These are phyloP conservation scores for Juglanconis oblonga DNA, from an alignment of 2,329 filamentous ascomycete species.

Conservation along the genomic window DNA sequence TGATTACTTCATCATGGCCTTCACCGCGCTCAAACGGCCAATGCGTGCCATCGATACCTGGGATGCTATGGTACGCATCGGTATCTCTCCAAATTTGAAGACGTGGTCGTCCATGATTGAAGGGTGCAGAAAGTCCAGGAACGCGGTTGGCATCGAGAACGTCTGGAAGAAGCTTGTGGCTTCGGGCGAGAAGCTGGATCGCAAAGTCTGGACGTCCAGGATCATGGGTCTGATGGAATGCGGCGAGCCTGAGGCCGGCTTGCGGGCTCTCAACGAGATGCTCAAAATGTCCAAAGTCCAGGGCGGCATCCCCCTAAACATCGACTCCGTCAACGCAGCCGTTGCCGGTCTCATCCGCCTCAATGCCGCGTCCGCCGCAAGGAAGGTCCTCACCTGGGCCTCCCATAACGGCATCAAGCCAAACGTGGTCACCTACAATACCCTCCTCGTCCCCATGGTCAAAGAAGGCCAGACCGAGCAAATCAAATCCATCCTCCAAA, in stretches of 20 bases:
- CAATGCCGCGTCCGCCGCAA: constrained; percentile 46
- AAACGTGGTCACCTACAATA: constrained; percentile 64
- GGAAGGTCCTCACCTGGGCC: constrained; percentile 58
- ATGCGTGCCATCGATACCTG: constrained; percentile 32
- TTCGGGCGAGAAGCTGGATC: constrained; percentile 60
- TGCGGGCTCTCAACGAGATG: constrained; percentile 67
- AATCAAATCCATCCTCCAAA: constrained; percentile 49
- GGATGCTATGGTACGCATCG: constrained; percentile 42
- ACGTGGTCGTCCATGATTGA: constrained; percentile 74
- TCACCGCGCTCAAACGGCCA: constrained; percentile 28
- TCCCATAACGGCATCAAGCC: constrained; percentile 51
- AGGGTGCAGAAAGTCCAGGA: constrained; percentile 61
- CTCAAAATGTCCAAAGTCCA: constrained; percentile 34
- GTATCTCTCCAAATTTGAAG: constrained; percentile 55
- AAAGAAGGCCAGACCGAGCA: constrained; percentile 44
- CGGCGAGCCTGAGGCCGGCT: constrained; percentile 51
- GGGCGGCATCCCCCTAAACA: constrained; percentile 30
- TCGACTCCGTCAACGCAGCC: constrained; percentile 67
- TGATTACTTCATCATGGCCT: constrained; percentile 34
- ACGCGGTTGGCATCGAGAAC: constrained; percentile 57
- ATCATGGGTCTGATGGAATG: constrained; percentile 63
- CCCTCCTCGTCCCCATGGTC: constrained; percentile 61
- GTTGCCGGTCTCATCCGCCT: constrained; percentile 58
- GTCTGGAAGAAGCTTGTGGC: constrained; percentile 65
- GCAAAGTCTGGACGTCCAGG: constrained; percentile 65